These are phyloP conservation scores for Laguncularia racemosa DNA, from an alignment of 345 rosid genomes.

Conservation along the genomic window DNA sequence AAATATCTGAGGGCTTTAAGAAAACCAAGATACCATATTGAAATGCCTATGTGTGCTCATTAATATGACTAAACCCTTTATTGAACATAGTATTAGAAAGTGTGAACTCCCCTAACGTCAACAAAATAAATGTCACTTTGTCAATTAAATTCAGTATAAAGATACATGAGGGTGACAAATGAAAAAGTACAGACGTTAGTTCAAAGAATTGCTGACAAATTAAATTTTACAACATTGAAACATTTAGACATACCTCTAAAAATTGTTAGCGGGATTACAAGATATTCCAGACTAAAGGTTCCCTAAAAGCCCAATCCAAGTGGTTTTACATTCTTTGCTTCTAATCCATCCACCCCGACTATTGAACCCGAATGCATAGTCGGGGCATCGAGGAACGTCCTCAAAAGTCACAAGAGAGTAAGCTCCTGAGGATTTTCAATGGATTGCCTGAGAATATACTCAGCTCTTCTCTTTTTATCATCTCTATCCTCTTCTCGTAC, in stretches of 20 bases:
- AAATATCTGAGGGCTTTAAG: too few species aligned
- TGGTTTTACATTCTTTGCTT: too few species aligned
- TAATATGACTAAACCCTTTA: too few species aligned
- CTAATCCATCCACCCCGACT: too few species aligned
- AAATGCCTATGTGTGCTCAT: too few species aligned
- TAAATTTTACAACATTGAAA: constrained; percentile 8
- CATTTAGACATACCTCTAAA: constrained; percentile 11
- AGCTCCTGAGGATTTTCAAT: constrained; percentile 88
- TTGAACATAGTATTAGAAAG: too few species aligned
- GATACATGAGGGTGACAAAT: not conserved
- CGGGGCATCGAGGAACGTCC: too few species aligned
- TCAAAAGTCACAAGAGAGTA: constrained; percentile 53
- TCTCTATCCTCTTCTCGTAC: constrained; percentile 84
- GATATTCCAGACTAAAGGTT: constrained; percentile 11
- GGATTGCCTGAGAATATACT: constrained; percentile 73
- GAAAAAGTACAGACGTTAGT: constrained; percentile 2
- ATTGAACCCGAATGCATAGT: too few species aligned
- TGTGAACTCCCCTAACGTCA: not conserved
- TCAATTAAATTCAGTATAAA: not conserved
- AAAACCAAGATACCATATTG: too few species aligned
- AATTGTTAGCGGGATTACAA: constrained; percentile 11
- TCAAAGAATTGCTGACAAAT: constrained; percentile 13
- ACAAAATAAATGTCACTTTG: constrained; percentile 1
- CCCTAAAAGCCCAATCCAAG: constrained; percentile 2
- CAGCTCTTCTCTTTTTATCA: constrained; percentile 95